Conservation (phyloP, 1,284 basidiomycete genomes). For the Trametes pubescens region DNA sequence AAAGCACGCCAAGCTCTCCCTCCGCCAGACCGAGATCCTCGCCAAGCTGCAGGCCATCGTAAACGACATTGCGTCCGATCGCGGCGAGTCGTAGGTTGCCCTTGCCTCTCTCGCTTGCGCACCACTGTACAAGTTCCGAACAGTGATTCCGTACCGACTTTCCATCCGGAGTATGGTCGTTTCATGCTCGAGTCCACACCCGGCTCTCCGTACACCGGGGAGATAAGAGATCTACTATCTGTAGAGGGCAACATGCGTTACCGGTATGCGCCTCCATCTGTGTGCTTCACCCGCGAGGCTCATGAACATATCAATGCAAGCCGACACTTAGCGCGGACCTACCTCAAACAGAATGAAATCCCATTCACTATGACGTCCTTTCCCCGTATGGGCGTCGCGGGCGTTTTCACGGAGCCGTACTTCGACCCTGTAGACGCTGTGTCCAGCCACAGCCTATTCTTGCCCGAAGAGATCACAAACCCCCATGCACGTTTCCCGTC, state of each 20-base stretch:
- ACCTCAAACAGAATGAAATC: slow-evolving; percentile 87
- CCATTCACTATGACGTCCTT: slow-evolving; percentile 97
- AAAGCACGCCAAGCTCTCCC: slow-evolving; percentile 87
- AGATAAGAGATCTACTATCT: slow-evolving; percentile 82
- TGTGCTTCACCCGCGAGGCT: slow-evolving; percentile 18
- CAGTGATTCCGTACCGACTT: slow-evolving; percentile 86
- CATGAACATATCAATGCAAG: slow-evolving; percentile 49
- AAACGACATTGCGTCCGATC: slow-evolving; percentile 69
- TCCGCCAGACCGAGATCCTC: slow-evolving; percentile 95
- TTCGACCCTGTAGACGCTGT: slow-evolving; percentile 77
- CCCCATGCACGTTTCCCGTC: slow-evolving; percentile 97
- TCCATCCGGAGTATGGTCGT: slow-evolving; percentile 98
- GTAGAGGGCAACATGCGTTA: slow-evolving; percentile 93
- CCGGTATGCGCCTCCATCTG: slow-evolving; percentile 19
- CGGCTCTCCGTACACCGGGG: slow-evolving; percentile 92
- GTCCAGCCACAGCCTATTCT: slow-evolving; percentile 91
- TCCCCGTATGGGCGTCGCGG: slow-evolving; percentile 89
- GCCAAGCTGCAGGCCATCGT: slow-evolving; percentile 80
- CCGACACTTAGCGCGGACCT: slow-evolving; percentile 84
- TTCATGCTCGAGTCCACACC: slow-evolving; percentile 99
- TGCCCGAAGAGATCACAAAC: slow-evolving; percentile 96
- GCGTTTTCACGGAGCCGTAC: slow-evolving; percentile 92
- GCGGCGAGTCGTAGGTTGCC: slow-evolving; percentile 61
- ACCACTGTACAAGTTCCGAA: slow-evolving; percentile 19
- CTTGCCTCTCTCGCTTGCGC: slow-evolving; percentile 9